phyloP scores from a whole-genome alignment of 345 rosid species.

The Aurinia saxatilis region DNA sequence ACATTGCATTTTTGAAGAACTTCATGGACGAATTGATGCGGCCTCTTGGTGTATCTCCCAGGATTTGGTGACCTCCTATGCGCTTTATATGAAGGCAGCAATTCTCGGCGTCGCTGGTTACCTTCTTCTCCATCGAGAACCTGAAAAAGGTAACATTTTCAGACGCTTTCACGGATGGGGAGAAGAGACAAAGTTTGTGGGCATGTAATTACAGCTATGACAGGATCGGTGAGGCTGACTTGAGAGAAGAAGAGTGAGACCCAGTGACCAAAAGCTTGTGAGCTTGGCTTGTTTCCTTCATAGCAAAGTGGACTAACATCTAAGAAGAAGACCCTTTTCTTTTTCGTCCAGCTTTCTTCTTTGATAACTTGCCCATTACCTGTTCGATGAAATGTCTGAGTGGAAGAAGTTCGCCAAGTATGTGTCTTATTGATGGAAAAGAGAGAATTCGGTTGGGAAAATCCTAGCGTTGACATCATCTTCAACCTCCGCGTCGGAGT shows the following conservation, averaged over 20 bases:
- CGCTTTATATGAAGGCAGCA: constrained; percentile 84
- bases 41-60: constrained; percentile 37
- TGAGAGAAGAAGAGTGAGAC: constrained; percentile 74
- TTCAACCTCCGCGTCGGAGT: background rate
- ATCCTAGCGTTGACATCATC: constrained; percentile 22
- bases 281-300: constrained; percentile 71
- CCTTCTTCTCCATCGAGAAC: constrained; percentile 85
- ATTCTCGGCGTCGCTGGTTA: constrained; percentile 50
- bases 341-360: constrained; percentile 24
- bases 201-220: constrained; percentile 57
- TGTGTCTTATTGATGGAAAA: background rate
- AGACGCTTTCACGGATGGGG: background rate
- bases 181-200: background rate
- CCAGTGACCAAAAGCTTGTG: constrained; percentile 67
- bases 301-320: constrained; percentile 89
- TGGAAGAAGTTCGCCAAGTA: background rate
- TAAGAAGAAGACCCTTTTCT: constrained; percentile 79
- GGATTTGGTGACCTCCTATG: constrained; percentile 45
- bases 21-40: constrained; percentile 40
- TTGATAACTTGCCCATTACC: constrained; percentile 23
- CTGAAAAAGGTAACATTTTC: constrained; percentile 34
- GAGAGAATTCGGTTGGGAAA: constrained; percentile 11
- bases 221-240: constrained; percentile 75
- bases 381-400: constrained; percentile 46
- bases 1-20: constrained; percentile 74